Evolutionary conservation across 495 filamentous ascomycete genomes (phyloP).

Genomic region (Lindgomyces ingoldianus): DNA sequence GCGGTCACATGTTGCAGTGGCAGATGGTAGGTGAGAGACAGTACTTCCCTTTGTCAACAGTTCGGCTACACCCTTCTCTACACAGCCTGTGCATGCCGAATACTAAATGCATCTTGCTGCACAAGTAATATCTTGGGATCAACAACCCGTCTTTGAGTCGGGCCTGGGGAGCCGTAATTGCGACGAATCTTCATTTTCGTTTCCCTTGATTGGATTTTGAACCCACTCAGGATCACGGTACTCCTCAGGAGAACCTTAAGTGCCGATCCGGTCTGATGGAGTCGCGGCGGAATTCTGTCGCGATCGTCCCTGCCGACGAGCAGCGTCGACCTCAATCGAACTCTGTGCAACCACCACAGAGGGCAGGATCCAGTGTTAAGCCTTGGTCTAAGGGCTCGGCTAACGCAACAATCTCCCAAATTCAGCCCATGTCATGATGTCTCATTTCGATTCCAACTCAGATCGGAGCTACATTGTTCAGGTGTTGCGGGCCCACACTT

Average conservation of each 20-base stretch:
- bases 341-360: background rate
- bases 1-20: slow-evolving; percentile 4
- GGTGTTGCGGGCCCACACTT: slow-evolving; percentile 4
- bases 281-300: slow-evolving; percentile 10
- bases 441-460: background rate
- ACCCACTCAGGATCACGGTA: slow-evolving; percentile 8
- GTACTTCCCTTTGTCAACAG: slow-evolving; percentile 4
- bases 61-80: slow-evolving; percentile 15
- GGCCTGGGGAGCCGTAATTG: slow-evolving; percentile 8
- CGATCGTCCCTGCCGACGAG: slow-evolving; percentile 22
- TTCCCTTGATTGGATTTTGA: slow-evolving; percentile 3
- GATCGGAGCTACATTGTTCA: background rate
- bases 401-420: background rate
- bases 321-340: background rate
- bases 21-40: background rate
- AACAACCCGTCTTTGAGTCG: slow-evolving; percentile 13
- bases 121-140: slow-evolving; percentile 20
- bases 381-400: background rate
- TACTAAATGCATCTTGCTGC: slow-evolving; percentile 20
- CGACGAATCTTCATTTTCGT: background rate
- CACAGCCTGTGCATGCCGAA: slow-evolving; percentile 2
- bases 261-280: slow-evolving; percentile 29
- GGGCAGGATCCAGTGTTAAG: background rate
- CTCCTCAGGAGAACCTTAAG: background rate
- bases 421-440: background rate